Evolutionary conservation across 805 yeast species (phyloP).

Genomic region (Ogataea ganodermae): DNA sequence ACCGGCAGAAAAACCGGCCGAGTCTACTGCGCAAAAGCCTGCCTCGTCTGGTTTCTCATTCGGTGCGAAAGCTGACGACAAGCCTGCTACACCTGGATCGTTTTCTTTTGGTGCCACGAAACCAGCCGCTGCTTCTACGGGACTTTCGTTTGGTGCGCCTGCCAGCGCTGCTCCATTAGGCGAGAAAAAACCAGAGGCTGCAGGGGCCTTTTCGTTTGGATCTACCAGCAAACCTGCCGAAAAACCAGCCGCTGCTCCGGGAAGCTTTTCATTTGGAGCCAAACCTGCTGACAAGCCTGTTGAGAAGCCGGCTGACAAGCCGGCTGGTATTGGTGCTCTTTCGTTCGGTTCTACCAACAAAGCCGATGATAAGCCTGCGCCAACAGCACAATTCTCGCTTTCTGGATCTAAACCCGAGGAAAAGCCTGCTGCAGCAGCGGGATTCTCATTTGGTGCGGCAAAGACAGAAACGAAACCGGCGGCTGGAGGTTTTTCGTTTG

Average conservation of each 20-base stretch:
- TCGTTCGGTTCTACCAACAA: constrained; percentile 10
- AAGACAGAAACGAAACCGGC: constrained; percentile 13
- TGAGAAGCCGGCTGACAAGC: constrained; percentile 5
- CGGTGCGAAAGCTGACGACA: constrained; percentile 11
- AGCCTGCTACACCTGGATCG: constrained; percentile 17
- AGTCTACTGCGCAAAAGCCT: constrained; percentile 14
- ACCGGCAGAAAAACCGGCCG: constrained; percentile 12
- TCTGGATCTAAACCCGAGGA: constrained; percentile 16
- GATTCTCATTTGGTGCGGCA: constrained; percentile 13
- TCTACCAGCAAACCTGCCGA: constrained; percentile 16
- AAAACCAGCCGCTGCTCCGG: constrained; percentile 9
- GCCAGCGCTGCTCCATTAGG: neutral
- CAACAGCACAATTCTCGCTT: constrained; percentile 8
- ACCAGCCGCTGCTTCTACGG: constrained; percentile 10
- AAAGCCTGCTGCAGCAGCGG: constrained; percentile 17
- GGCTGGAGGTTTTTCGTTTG: constrained; percentile 7
- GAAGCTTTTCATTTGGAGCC: constrained; percentile 12
- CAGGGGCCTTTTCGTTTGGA: constrained; percentile 13
- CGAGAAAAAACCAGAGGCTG: neutral
- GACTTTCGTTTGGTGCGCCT: neutral
- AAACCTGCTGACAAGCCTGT: constrained; percentile 9
- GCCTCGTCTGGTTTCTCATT: constrained; percentile 15
- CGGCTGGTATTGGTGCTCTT: constrained; percentile 11
- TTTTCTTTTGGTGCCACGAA: constrained; percentile 20
- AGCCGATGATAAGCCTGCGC: constrained; percentile 7